Base-by-base conservation (phyloP, 208 protist genomes). In the Angomonas desouzai region DNA sequence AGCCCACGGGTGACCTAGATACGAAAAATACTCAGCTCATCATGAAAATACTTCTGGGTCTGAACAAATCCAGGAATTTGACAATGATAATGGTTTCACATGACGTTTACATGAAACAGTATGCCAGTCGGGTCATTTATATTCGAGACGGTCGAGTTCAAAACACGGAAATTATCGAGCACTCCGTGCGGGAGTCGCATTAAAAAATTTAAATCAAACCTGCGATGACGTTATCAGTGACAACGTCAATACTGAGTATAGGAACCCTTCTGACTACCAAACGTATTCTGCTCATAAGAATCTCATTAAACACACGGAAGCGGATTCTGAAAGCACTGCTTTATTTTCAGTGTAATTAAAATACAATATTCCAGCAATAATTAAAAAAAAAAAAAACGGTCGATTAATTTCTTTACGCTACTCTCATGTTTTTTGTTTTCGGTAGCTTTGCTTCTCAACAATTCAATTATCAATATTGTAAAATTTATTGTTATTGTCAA, bases 1-100 rank as follows among this genome's bases (percentile, higher is more conserved):
- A 98, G 70, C 97, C 97, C 29, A 98, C 96, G 7, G 97, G 96
- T 32, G 97, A 99, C 71, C 86, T 99, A 38, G 97, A 99, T 76
- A 97, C 93, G 0, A 86, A 86, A 38, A 99, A 98, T 68, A 98
- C 97, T 0, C 57, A 78, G 11, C 68, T 97, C 43, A 86, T 98
- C n/a, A 93, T 99, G 87, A 83, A 96, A 64, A 85, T 98, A 45
- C 70, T 99, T 30, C 64, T 94, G 3, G 70, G 83, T 38, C 82
- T 98, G n/a, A 98, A 98, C 58, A 55, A 77, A 25, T 68, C 90
- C 23, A 67, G 72, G 13, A 86, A 83, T 33, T 87, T 99, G 23
- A 98, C 97, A 18, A 84, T 98, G 76, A 82, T 99, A n/a, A 99
- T 99, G 97, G 97, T 99, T 1, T 98, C 97, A 7, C 97, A 99